Percentiles rank a stretch among this genome's conserved stretches.
Evolutionary conservation across 2,329 filamentous ascomycete species (phyloP).

Genomic region (Tolypocladium tundrense): DNA sequence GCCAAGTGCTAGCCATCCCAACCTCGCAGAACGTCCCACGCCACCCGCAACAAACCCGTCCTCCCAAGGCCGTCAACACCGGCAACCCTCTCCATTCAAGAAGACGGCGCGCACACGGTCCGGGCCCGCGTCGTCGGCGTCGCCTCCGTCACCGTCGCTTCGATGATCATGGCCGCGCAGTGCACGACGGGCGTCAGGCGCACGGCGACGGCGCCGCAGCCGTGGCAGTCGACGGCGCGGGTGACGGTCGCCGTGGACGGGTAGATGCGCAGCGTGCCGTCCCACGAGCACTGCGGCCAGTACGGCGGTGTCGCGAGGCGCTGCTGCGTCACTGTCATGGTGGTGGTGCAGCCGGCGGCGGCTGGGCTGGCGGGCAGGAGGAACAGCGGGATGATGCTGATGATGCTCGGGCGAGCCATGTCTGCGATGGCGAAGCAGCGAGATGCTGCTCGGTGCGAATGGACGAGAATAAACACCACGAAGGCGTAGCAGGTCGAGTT

Average conservation of each 20-base stretch:
- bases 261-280: conserved; percentile 15
- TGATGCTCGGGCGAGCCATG: not conserved
- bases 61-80: not conserved
- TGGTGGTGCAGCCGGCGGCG: conserved; percentile 14
- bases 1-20: not conserved
- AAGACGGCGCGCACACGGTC: conserved; percentile 15
- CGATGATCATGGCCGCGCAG: conserved; percentile 16
- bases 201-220: conserved; percentile 16
- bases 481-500: not conserved
- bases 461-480: not conserved
- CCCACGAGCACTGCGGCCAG: conserved; percentile 13
- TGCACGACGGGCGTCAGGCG: conserved; percentile 8
- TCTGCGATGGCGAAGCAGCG: not conserved
- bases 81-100: not conserved
- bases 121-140: conserved; percentile 15
- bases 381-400: not conserved
- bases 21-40: not conserved
- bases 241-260: conserved; percentile 14
- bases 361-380: not conserved
- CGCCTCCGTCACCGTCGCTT: conserved; percentile 6
- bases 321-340: conserved; percentile 14
- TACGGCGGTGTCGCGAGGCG: conserved; percentile 16
- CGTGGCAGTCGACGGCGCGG: conserved; percentile 19
- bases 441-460: not conserved
- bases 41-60: not conserved